Evolutionary conservation across 164 flowering plant species (phyloP), one percentile per base, ranked within the genome.

Genomic region (Sextonia rubra): DNA sequence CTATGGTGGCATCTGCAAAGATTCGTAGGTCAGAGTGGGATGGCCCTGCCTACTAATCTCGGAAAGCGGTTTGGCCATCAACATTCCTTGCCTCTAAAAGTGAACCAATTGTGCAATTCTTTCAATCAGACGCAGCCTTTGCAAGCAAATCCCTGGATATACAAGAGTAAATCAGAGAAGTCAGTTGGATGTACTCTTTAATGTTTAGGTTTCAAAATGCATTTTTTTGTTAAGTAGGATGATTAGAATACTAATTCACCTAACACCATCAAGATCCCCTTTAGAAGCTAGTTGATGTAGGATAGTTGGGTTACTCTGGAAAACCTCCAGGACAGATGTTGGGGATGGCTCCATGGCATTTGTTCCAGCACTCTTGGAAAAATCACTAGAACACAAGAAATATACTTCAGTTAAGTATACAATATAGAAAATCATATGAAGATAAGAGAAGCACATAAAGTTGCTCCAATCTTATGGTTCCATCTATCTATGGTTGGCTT

Each of bases 31-130:
- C 97, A 6, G 91, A 86, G 63, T 94, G 99, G 99, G 97, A 87
- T 4, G 91, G 89, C 14, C 82, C 88, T n/a, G 25, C 86, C 5
- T 71, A 37, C n/a, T 70, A 72, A 4, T 81, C 93, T 22, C 79
- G 83, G 7, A 92, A 87, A 73, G 97, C 97, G 75, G 97, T 90
- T 83, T 90, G 98, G 32, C 99, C 99, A 81, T 93, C 99, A 76
- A 88, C 81, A 85, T 91, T 93, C 30, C 89, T 97, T 69, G 94
- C 92, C 76, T 90, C 95, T 74, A 96, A 79, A 29, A 96, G 81
- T 67, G 87, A 82, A 72, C 78, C 70, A 44, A 93, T 62, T 11
- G 86, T 84, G 76, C 47, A 76, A 60, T 72, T 74, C 68, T 71
- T 70, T 47, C 79, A 78, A 78, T 84, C 90, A 15, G 88, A 77